Evolutionary conservation across 495 filamentous ascomycete genomes (phyloP).

Genomic region (Aspergillus diversus): DNA sequence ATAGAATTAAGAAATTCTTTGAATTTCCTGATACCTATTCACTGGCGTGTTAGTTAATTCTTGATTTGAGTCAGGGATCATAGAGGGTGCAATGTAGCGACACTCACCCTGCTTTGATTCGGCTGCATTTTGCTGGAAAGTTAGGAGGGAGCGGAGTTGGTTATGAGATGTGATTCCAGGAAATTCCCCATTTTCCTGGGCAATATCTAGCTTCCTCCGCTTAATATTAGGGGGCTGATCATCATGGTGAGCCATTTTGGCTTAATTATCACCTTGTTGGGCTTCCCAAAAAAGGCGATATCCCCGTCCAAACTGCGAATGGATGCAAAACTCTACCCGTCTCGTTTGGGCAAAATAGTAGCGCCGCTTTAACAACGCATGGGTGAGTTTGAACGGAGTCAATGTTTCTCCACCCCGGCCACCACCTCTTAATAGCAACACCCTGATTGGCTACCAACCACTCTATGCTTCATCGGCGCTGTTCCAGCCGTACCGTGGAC

Average conservation of each 20-base stretch:
- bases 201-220: slow-evolving; percentile 46
- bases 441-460: neutral
- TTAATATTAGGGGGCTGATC: slow-evolving; percentile 37
- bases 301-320: slow-evolving; percentile 8
- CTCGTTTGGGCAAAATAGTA: neutral
- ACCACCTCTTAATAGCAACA: neutral
- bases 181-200: slow-evolving; percentile 23
- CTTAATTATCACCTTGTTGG: neutral
- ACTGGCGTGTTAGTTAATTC: neutral
- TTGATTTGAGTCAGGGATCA: neutral
- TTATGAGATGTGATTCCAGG: slow-evolving; percentile 59
- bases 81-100: neutral
- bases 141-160: slow-evolving; percentile 65
- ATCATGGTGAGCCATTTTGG: slow-evolving; percentile 31
- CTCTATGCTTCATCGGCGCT: neutral
- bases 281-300: neutral
- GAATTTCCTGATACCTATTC: slow-evolving; percentile 70
- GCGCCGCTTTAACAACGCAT: slow-evolving; percentile 8
- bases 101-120: slow-evolving; percentile 65
- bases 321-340: slow-evolving; percentile 17
- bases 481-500: neutral
- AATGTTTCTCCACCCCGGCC: slow-evolving; percentile 12
- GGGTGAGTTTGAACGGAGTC: neutral
- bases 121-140: slow-evolving; percentile 65
- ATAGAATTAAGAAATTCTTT: slow-evolving; percentile 75